Evolutionary conservation across 176 grass and related monocot genomes (phyloP), one percentile per base, ranked within the genome.

Genomic region (Oryza glumipatula): DNA sequence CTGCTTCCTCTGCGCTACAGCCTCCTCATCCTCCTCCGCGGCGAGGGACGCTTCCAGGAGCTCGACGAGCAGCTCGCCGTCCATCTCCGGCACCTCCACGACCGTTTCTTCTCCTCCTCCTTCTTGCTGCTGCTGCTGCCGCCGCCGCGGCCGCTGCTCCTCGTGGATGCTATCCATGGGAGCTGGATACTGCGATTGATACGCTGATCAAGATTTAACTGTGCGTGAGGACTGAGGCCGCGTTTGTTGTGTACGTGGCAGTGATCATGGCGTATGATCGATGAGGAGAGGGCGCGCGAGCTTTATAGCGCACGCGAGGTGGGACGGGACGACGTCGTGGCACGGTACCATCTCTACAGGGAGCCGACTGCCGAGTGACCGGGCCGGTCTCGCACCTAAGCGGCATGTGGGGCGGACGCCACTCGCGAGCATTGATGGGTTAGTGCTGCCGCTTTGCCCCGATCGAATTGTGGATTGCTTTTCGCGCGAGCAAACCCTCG

Each of bases 71-170:
- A 94, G 38, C 39, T 76, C 74, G 16, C 47, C 79, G 61, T 85
- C 90, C 80, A 91, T 75, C 78, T 87, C 90, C 41, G 87, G 79
- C 24, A 52, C 45, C 74, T 91, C 86, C 70, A 81, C 76, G 52
- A 44, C 35, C 67, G 30, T 76, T 6, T 47, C 65, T 8, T 81
- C 63, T 26, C 15, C 16, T 7, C 60, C 65, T 17, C n/a, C 52
- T 56, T 7, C 28, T 30, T 30, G 28, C 28, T 30, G 28, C 28
- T 32, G 15, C 17, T 19, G 3, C 4, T 1, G 17, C 52, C 1
- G 58, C 21, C 21, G 58, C 7, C 3, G n/a, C 16, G 4, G 51
- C 51, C 51, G 15, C 19, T 82, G 72, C 38, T 8, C 35, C 76
- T 46, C 28, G 45, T 47, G 6, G 7, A 22, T 17, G 79, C 24